Conservation (phyloP, 805 yeast species). For the Wickerhamomyces queroliae region DNA sequence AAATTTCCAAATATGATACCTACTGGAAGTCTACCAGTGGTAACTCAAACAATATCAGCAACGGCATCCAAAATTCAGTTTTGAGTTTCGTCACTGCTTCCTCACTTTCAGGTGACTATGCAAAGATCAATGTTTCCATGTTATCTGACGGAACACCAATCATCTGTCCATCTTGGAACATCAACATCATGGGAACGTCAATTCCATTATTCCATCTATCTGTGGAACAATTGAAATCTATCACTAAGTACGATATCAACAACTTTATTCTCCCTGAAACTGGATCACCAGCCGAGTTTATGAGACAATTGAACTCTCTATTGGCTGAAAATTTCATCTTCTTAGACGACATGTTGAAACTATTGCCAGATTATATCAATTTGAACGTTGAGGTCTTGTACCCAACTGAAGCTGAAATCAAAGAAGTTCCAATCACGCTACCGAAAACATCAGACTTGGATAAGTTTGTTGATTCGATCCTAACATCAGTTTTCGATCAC, state of each 20-base stretch:
- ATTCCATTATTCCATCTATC: constrained; percentile 57
- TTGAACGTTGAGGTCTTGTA: constrained; percentile 70
- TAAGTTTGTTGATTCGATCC: constrained; percentile 66
- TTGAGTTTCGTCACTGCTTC: constrained; percentile 87
- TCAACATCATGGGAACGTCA: constrained; percentile 44
- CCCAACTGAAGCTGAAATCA: constrained; percentile 54
- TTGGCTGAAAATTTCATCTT: constrained; percentile 49
- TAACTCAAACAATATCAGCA: constrained; percentile 15
- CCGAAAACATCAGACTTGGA: constrained; percentile 50
- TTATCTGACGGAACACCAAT: constrained; percentile 83
- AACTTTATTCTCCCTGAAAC: constrained; percentile 16
- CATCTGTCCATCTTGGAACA: constrained; percentile 63
- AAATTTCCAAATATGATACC: constrained; percentile 88
- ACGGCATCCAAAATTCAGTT: constrained; percentile 21
- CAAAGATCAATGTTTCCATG: constrained; percentile 61
- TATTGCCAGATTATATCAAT: constrained; percentile 54
- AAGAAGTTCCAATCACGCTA: constrained; percentile 33
- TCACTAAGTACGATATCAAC: constrained; percentile 23
- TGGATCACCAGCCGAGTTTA: background rate
- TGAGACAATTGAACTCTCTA: constrained; percentile 33
- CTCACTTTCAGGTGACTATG: constrained; percentile 77
- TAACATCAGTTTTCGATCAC: constrained; percentile 71
- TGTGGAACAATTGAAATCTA: constrained; percentile 24
- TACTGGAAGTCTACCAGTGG: constrained; percentile 92
- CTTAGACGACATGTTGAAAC: constrained; percentile 49